Conservation (phyloP, 495 filamentous ascomycete genomes). For the Penicillium subrubescens region DNA sequence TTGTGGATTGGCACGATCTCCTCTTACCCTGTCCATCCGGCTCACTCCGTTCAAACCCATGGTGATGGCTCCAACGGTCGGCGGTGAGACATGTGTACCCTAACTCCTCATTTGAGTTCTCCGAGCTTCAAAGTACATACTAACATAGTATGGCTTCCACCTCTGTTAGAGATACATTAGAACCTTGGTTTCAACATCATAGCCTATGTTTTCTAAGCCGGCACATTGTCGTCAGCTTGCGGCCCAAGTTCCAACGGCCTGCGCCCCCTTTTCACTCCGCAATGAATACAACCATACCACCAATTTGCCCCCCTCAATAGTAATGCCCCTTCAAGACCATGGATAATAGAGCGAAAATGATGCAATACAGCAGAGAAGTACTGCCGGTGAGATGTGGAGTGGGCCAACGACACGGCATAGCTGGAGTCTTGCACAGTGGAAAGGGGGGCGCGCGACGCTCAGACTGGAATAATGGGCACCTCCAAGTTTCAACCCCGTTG, state of each 20-base stretch:
- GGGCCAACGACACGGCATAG: slow-evolving; percentile 30
- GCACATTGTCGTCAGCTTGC: background rate
- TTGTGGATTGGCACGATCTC: slow-evolving; percentile 20
- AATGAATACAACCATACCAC: slow-evolving; percentile 2
- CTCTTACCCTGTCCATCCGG: slow-evolving; percentile 27
- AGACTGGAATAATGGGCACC: background rate
- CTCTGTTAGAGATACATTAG: background rate
- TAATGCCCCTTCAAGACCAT: background rate
- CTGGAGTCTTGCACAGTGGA: background rate
- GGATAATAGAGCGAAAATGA: background rate
- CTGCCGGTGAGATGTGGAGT: slow-evolving; percentile 26
- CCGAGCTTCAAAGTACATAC: background rate
- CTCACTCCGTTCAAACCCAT: slow-evolving; percentile 23
- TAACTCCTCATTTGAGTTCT: background rate
- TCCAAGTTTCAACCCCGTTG: slow-evolving; percentile 11
- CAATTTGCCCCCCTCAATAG: background rate
- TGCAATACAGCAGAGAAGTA: slow-evolving; percentile 15
- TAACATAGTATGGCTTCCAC: background rate
- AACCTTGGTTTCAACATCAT: background rate
- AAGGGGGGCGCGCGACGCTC: slow-evolving; percentile 9
- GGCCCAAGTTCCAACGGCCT: background rate
- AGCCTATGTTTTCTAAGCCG: background rate
- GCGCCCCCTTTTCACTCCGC: background rate
- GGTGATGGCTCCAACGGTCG: slow-evolving; percentile 18
- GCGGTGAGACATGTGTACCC: background rate